These are phyloP conservation scores for Mucuna pruriens DNA, from an alignment of 306 rosid genomes.

Conservation along the genomic window DNA sequence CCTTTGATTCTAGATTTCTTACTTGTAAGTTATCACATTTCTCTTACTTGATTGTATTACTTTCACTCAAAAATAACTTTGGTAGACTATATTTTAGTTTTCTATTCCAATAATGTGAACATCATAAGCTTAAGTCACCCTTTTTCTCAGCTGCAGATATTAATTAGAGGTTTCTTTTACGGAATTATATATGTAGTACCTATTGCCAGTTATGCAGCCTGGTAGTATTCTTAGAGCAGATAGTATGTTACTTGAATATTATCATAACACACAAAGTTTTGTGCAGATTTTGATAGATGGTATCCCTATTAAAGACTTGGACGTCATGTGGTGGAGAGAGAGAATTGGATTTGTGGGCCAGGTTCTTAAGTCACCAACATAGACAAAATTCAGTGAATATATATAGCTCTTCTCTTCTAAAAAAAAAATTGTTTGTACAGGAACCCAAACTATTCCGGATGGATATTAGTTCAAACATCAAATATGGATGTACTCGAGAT, in stretches of 20 bases:
- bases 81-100: not conserved
- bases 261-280: not conserved
- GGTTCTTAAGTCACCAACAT: conserved; percentile 53
- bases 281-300: conserved; percentile 89
- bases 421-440: conserved; percentile 45
- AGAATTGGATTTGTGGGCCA: conserved; percentile 93
- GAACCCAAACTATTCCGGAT: conserved; percentile 91
- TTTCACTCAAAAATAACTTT: not conserved
- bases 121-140: not conserved
- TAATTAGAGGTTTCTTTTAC: conserved; percentile 28
- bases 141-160: conserved; percentile 8
- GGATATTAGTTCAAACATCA: conserved; percentile 89
- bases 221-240: conserved; percentile 1
- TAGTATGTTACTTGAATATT: conserved; percentile 1
- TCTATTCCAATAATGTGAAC: not conserved
- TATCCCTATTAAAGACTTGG: conserved; percentile 70
- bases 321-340: conserved; percentile 92
- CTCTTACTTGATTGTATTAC: not conserved
- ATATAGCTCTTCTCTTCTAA: conserved; percentile 29
- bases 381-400: conserved; percentile 22
- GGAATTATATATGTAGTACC: not conserved
- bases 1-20: not conserved
- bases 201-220: not conserved
- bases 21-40: not conserved
- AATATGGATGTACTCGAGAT: conserved; percentile 79